Conservation (phyloP, 2,329 filamentous ascomycete species). For the Phaeosphaeriaceae sp. region DNA sequence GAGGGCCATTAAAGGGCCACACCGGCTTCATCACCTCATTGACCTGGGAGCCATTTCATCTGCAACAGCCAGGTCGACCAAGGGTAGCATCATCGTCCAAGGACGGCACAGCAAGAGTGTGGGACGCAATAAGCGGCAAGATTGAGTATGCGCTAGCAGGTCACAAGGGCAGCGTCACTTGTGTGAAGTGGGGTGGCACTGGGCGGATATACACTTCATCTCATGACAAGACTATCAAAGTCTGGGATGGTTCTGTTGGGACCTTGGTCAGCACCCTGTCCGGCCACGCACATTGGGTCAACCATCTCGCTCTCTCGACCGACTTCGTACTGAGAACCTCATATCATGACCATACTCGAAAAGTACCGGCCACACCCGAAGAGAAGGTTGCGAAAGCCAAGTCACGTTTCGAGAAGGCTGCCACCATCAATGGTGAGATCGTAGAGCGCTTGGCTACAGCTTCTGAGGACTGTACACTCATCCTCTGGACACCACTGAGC, state of each 20-base stretch:
- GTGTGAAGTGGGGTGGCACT: conserved; percentile 93
- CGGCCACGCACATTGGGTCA: conserved; percentile 92
- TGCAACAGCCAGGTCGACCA: conserved; percentile 75
- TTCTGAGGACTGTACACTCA: conserved; percentile 95
- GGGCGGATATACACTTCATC: conserved; percentile 65
- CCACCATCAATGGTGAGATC: conserved; percentile 75
- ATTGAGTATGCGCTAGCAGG: conserved; percentile 85
- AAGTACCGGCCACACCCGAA: conserved; percentile 71
- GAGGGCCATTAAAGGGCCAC: conserved; percentile 80
- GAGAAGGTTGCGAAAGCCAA: conserved; percentile 78
- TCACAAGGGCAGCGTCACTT: conserved; percentile 87
- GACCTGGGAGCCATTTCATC: conserved; percentile 92
- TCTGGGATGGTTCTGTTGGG: conserved; percentile 84
- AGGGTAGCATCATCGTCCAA: conserved; percentile 87
- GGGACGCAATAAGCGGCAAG: conserved; percentile 78
- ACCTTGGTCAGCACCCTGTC: conserved; percentile 80
- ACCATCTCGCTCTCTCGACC: conserved; percentile 90
- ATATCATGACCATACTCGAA: conserved; percentile 81
- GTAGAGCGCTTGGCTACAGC: conserved; percentile 88
- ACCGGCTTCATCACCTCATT: conserved; percentile 87
- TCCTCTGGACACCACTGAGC: conserved; percentile 82
- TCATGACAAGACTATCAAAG: conserved; percentile 89
- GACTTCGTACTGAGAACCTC: conserved; percentile 87
- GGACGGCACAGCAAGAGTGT: conserved; percentile 86
- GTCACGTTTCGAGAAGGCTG: conserved; percentile 84